A percentile compares a stretch with the other conserved stretches of the same genome.
These are phyloP conservation scores for Dipodascopsis uninucleata DNA, from an alignment of 805 yeast genomes.

Conservation along the genomic window DNA sequence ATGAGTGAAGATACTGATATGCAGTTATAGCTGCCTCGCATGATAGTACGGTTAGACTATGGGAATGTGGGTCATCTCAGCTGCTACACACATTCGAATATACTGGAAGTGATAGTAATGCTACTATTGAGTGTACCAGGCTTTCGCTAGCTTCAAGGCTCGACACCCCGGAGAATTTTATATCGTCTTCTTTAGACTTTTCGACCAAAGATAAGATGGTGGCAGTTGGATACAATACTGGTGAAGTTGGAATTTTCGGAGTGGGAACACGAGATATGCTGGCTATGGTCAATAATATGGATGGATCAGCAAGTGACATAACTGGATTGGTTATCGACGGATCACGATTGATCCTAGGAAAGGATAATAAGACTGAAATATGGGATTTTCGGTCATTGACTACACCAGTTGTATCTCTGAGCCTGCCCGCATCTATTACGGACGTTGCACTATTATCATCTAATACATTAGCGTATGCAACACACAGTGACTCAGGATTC, in stretches of 20 bases:
- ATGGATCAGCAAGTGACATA: no score
- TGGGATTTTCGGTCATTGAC: conserved; percentile 17
- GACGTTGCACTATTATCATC: neutral
- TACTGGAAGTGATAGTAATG: neutral
- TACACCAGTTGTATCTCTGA: conserved; percentile 4
- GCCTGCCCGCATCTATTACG: conserved; percentile 1
- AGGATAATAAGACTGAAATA: conserved; percentile 8
- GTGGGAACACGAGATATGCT: conserved; percentile 10
- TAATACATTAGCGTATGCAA: conserved; percentile 2
- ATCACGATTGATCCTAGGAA: no score
- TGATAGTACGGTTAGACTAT: conserved; percentile 53
- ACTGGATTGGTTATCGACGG: no score
- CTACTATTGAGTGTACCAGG: conserved; percentile 1
- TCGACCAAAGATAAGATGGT: conserved; percentile 44
- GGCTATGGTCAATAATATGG: no score
- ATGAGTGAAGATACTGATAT: neutral
- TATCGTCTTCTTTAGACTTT: conserved; percentile 46
- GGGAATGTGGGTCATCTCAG: conserved; percentile 52
- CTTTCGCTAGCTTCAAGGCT: neutral
- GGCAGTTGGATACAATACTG: conserved; percentile 40
- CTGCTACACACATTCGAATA: conserved; percentile 41
- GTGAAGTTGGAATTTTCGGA: conserved; percentile 18
- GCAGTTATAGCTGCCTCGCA: conserved; percentile 23
- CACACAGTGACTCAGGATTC: conserved; percentile 1
- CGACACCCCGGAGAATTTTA: neutral